Evolutionary conservation across 202 grass and related monocot species (phyloP), one percentile per base, ranked within the genome.

Genomic region (Alloteropsis angusta): DNA sequence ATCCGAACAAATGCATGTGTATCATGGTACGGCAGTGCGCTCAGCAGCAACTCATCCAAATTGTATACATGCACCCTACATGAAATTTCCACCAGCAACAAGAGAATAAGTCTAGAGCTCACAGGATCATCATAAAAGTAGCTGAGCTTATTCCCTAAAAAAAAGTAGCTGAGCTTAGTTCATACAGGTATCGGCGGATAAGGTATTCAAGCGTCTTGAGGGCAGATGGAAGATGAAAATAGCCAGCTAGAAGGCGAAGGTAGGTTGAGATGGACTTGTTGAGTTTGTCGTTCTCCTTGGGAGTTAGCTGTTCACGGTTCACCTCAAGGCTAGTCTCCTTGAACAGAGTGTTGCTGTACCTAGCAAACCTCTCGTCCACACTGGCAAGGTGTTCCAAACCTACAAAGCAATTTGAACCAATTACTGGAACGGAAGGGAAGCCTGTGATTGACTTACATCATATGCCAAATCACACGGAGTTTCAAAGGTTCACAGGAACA

Each of bases 31-130:
- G 93, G 93, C 26, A 97, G 62, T 37, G 84, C 84, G 9, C 90
- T 86, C 32, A 97, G 78, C 75, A 91, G 74, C 67, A 97, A 76
- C 72, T 93, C 93, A 58, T 97, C 89, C 70, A 89, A 35, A 69
- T 98, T 94, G 80, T 92, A 94, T 49, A 92, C 80, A 87, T 98
- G 91, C 81, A 98, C 87, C 83, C 95, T 98, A 53, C 71, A 92
- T 58, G 44, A 82, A 58, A 83, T 81, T 65, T 52, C 48, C 65
- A 36, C 41, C 53, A 68, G 35, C 65, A 41, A 72, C 39, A 75
- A 25, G 30, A 59, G 39, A 65, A 81, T 84, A 30, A 85, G 72
- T 30, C 9, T 77, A 77, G 18, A 66, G 38, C 22, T 77, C 6
- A 9, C 22, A 5, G 23, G 62, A 30, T 25, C 39, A 81, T 11